These are phyloP conservation scores for Iberis pinnata DNA, from an alignment of 345 rosid species.

Conservation along the genomic window DNA sequence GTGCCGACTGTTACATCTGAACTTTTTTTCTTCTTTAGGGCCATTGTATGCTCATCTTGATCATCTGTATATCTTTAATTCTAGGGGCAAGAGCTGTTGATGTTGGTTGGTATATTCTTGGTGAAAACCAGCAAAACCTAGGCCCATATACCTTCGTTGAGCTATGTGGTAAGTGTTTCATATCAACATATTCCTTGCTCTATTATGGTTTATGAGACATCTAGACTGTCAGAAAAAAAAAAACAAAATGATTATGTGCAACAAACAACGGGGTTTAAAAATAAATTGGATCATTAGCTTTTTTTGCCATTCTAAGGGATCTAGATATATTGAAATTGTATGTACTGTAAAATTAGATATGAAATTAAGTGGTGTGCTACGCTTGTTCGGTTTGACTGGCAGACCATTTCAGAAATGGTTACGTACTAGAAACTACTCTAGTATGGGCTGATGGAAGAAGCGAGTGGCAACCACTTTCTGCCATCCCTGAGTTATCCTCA, in stretches of 20 bases:
- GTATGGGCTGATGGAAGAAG: slow-evolving; percentile 86
- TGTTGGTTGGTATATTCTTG: slow-evolving; percentile 76
- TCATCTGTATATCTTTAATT: background rate
- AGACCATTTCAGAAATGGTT: slow-evolving; percentile 57
- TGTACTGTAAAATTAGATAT: background rate
- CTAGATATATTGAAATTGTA: background rate
- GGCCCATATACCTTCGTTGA: slow-evolving; percentile 77
- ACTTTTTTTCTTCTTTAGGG: background rate
- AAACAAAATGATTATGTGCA: no score
- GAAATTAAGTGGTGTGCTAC: slow-evolving; percentile 36
- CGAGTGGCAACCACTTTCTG: slow-evolving; percentile 74
- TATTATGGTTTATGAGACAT: background rate
- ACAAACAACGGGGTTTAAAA: no score
- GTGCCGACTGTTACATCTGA: no score
- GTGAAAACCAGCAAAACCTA: slow-evolving; percentile 50
- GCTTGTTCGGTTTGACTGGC: slow-evolving; percentile 46
- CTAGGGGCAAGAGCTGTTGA: slow-evolving; percentile 27
- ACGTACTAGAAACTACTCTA: slow-evolving; percentile 4
- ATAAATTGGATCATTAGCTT: no score
- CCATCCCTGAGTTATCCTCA: slow-evolving; percentile 54
- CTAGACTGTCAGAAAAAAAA: no score
- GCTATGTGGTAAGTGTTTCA: slow-evolving; percentile 50
- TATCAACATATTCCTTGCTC: background rate
- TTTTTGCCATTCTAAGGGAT: no score
- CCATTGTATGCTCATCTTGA: background rate